Evolutionary conservation across 495 filamentous ascomycete genomes (phyloP).

Genomic region (Penicillium coffeae): DNA sequence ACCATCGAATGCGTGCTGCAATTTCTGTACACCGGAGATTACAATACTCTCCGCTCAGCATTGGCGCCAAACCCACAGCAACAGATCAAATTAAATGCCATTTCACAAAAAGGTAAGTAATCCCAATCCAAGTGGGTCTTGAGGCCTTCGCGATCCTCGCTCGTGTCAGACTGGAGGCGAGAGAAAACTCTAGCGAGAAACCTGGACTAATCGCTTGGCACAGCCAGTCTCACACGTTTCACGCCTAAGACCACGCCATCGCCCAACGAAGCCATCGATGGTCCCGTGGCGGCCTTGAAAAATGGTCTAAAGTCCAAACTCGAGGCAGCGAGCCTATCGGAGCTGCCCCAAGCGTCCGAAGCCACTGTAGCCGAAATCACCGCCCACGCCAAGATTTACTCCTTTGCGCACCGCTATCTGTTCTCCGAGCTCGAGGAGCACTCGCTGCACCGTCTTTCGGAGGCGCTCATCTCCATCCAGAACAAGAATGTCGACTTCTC

Average conservation of each 20-base stretch:
- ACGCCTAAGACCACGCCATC: neutral
- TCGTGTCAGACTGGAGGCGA: no score
- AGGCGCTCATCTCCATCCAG: neutral
- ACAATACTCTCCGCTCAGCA: neutral
- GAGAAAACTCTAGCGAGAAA: no score
- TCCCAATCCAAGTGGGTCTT: no score
- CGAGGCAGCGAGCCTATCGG: neutral
- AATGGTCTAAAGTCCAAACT: neutral
- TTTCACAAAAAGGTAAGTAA: neutral
- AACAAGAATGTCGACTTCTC: neutral
- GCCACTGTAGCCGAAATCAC: neutral
- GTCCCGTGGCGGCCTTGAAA: neutral
- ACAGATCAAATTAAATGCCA: neutral
- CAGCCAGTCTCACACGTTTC: neutral
- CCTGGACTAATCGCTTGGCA: no score
- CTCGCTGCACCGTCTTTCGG: neutral
- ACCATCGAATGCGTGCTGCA: slow-evolving; percentile 11
- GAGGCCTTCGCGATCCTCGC: no score
- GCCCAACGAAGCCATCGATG: neutral
- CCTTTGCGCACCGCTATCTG: neutral
- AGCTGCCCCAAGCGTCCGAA: neutral
- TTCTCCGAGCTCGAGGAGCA: neutral
- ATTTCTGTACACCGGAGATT: slow-evolving; percentile 10
- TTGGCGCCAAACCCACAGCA: neutral
- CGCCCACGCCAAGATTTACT: slow-evolving; percentile 8